Conservation (phyloP, 441 rosid genomes). For the Populus tomentosa region DNA sequence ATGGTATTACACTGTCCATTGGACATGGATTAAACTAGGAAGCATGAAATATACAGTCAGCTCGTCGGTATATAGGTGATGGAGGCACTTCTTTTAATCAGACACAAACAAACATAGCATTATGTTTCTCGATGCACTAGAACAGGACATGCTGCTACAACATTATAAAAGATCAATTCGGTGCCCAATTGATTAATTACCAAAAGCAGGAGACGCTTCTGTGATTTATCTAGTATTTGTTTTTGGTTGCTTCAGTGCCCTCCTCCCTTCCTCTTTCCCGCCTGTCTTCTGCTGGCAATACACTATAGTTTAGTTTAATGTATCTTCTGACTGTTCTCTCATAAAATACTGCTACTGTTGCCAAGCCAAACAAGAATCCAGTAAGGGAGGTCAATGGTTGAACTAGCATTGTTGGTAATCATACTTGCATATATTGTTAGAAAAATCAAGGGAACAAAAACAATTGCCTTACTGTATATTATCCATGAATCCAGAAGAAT, state of each 20-base stretch:
- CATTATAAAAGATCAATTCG: not conserved
- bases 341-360: not conserved
- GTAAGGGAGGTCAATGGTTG: not conserved
- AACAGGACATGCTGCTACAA: not conserved
- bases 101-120: not conserved
- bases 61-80: constrained; percentile 9
- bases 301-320: constrained; percentile 10
- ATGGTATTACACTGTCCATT: too few relatives aligned
- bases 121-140: constrained; percentile 2
- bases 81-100: constrained; percentile 8
- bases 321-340: not conserved
- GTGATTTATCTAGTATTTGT: constrained; percentile 1
- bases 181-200: not conserved
- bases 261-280: constrained; percentile 22
- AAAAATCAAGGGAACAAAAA: not conserved
- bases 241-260: not conserved
- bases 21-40: not conserved
- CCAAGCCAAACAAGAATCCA: not conserved
- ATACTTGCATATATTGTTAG: not conserved
- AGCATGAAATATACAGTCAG: not conserved
- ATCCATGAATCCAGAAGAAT: not conserved
- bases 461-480: not conserved
- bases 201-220: not conserved
- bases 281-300: constrained; percentile 28
- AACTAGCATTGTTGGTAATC: not conserved